Evolutionary conservation across 768 basidiomycete species (phyloP).

Genomic region (Lactifluus subvellereus): DNA sequence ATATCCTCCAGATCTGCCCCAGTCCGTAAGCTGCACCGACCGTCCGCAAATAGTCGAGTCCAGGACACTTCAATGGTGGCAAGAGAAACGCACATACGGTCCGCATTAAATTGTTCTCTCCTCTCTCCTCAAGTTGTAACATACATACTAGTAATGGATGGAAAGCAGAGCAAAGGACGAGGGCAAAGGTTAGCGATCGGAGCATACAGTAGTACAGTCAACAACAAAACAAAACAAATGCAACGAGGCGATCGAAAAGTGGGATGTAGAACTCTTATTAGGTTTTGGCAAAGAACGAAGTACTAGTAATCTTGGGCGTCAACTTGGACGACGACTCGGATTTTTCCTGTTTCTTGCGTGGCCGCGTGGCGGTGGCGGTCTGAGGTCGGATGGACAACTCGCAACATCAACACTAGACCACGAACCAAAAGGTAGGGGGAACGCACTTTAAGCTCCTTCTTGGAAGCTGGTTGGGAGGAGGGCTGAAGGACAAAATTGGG

Average conservation of each 20-base stretch:
- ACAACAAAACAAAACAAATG: not conserved
- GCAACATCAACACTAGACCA: not conserved
- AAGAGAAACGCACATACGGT: not conserved
- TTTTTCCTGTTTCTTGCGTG: constrained; percentile 19
- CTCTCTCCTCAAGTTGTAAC: too few species aligned
- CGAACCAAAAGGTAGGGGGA: not conserved
- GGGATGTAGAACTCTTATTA: not conserved
- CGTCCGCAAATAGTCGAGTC: not conserved
- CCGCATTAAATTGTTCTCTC: not conserved
- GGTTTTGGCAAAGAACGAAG: constrained; percentile 23
- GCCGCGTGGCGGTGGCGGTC: not conserved
- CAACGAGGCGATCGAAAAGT: not conserved
- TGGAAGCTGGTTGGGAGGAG: not conserved
- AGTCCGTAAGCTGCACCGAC: constrained; percentile 25
- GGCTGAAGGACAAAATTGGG: not conserved
- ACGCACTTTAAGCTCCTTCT: constrained; percentile 7
- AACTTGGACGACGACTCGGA: not conserved
- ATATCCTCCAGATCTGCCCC: too few species aligned
- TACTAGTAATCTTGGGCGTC: constrained; percentile 22
- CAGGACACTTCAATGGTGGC: too few species aligned
- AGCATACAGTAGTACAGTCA: not conserved
- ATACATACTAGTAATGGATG: not conserved
- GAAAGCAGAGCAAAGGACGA: not conserved
- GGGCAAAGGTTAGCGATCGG: not conserved
- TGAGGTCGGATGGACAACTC: not conserved